Evolutionary conservation across 352 stramenopile genomes (phyloP).

Genomic region (Elongisporangium prolatum): DNA sequence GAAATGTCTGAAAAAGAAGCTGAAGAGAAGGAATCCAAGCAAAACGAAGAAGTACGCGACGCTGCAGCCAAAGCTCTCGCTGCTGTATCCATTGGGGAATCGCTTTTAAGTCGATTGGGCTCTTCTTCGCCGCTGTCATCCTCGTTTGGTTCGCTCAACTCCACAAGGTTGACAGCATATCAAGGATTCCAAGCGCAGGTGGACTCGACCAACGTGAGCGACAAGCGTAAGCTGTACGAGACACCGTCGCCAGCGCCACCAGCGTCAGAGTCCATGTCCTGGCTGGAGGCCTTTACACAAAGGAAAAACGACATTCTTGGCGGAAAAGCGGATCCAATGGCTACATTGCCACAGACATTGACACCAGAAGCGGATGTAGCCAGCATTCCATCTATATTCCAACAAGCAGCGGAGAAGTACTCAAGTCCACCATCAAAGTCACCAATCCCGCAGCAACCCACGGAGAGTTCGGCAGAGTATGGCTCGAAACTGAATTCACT

Average conservation of each 20-base stretch:
- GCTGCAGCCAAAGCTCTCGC: slow-evolving; percentile 19
- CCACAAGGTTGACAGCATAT: no score
- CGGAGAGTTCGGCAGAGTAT: no score
- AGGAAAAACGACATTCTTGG: slow-evolving; percentile 64
- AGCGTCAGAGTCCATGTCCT: slow-evolving; percentile 45
- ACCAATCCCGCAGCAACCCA: no score
- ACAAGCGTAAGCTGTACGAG: neutral
- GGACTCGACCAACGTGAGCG: no score
- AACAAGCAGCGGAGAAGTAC: neutral
- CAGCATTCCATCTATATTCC: neutral
- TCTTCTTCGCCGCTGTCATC: slow-evolving; percentile 3
- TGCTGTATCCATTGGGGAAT: slow-evolving; percentile 22
- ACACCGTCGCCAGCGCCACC: slow-evolving; percentile 7
- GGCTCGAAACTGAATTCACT: no score
- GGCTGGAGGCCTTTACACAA: slow-evolving; percentile 59
- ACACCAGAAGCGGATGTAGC: neutral
- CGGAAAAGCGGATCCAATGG: slow-evolving; percentile 19
- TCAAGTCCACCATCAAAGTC: no score
- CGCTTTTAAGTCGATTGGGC: slow-evolving; percentile 27
- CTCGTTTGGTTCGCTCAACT: neutral
- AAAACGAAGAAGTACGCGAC: neutral
- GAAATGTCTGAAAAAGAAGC: slow-evolving; percentile 8
- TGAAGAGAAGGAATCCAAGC: slow-evolving; percentile 4
- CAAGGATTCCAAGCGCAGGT: no score
- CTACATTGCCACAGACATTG: neutral